Evolutionary conservation across 73 alveolate species (phyloP).

Genomic region (Uronychia binucleata): DNA sequence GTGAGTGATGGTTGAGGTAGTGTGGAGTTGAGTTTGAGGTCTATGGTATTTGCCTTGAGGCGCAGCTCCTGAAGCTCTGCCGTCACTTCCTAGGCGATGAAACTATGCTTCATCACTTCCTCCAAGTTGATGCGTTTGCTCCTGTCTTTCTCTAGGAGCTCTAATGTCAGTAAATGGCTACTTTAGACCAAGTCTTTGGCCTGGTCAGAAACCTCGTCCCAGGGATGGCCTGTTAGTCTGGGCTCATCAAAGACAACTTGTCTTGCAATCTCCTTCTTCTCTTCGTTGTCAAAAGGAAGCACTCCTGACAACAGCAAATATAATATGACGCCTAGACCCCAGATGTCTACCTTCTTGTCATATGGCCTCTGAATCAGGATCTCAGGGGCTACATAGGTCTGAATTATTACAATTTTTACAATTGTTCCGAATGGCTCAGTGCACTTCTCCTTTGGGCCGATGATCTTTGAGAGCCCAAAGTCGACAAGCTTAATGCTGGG

Average conservation of each 20-base stretch:
- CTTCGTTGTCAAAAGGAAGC: conserved; percentile 67
- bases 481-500: conserved; percentile 77
- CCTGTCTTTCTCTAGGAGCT: conserved; percentile 48
- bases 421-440: conserved; percentile 77
- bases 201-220: neutral
- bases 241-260: neutral
- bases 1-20: too few species aligned
- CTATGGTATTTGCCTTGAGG: too few species aligned
- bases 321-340: conserved; percentile 71
- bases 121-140: conserved; percentile 50
- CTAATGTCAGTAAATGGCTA: too few species aligned
- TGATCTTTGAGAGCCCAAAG: conserved; percentile 72
- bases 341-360: conserved; percentile 64
- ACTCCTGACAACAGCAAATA: conserved; percentile 66
- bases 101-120: conserved; percentile 56
- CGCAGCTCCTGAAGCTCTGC: too few species aligned
- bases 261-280: conserved; percentile 1
- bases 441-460: conserved; percentile 69
- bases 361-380: conserved; percentile 52
- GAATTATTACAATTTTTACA: too few species aligned
- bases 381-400: conserved; percentile 80
- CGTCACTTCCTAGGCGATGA: too few species aligned
- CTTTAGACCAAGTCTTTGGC: conserved; percentile 2
- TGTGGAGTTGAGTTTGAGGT: too few species aligned
- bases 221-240: neutral